Evolutionary conservation across 1,139 yeast species (phyloP), one percentile per base, ranked within the genome.

Genomic region (Protomyces inundatus): DNA sequence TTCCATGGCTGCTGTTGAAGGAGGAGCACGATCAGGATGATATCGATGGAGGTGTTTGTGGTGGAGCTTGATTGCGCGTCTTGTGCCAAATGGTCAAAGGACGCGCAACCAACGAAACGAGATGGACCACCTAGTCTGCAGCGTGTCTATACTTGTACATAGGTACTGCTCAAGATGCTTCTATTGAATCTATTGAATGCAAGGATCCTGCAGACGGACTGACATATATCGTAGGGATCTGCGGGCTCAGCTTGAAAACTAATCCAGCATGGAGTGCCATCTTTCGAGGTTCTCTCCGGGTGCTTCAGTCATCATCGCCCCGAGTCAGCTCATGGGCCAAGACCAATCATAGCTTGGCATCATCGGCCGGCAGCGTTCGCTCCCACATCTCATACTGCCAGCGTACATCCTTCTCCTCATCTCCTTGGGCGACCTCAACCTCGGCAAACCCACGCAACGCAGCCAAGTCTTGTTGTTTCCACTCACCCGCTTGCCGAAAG

Each of bases 401-500:
- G 30, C 14, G 5, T 6, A 60, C 58, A 9, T 60, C 54, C 7
- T 42, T 42, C 40, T 60, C 64, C 9, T 14, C 35, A n/a, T 46
- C 54, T 1, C 23, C 12, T 1, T 45, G 34, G 10, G 10, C 30
- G 37, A 54, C 55, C 5, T 33, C 40, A 6, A 42, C 34, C 3
- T 37, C 53, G 33, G 53, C 54, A 46, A 48, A 59, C n/a, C 33
- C 39, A 6, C 10, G 12, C 34, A 59, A 30, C 34, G 40, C 63
- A 16, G 23, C 54, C 33, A 51, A 7, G 37, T 34, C 34, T 35
- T 35, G 45, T 10, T 52, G 10, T 35, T 42, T 10, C 57, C 63
- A 52, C 33, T 45, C 46, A 4, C 50, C 34, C 14, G 46, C 10
- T 10, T 36, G 35, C 12, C 62, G 12, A 81, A 65, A 65, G 37